phyloP scores from a whole-genome alignment of 1,139 yeast species.

The Yamadazyma taylorii region DNA sequence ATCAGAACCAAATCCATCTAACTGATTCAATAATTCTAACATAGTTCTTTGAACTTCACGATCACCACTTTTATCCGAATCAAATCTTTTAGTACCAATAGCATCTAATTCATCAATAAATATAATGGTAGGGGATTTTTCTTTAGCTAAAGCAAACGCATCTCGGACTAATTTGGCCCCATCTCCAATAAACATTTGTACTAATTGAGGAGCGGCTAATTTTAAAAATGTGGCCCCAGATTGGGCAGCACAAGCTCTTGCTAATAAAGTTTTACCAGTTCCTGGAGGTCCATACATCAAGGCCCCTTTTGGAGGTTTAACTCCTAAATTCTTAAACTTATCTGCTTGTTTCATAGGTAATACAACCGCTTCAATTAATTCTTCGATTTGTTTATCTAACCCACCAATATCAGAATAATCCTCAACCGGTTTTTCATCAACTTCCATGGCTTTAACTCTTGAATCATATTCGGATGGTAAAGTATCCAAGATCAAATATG shows the following conservation, averaged over 20 bases:
- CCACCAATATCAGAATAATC: constrained; percentile 98
- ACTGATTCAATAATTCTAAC: constrained; percentile 94
- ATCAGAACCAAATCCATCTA: constrained; percentile 98
- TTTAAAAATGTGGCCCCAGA: constrained; percentile 97
- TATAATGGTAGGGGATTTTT: constrained; percentile 96
- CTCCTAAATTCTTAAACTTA: constrained; percentile 87
- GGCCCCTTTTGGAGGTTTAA: constrained; percentile 98
- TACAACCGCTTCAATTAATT: constrained; percentile 95
- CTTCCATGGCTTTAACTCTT: constrained; percentile 98
- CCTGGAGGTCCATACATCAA: constrained; percentile 99
- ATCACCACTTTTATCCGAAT: constrained; percentile 96
- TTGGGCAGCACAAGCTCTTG: constrained; percentile 99
- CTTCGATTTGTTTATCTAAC: constrained; percentile 95
- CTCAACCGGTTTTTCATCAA: constrained; percentile 96
- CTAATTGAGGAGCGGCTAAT: constrained; percentile 97
- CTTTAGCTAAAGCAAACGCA: constrained; percentile 98
- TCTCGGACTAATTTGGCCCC: constrained; percentile 98
- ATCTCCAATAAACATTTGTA: constrained; percentile 99
- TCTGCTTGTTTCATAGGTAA: constrained; percentile 98
- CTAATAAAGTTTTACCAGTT: constrained; percentile 94
- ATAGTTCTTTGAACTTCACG: constrained; percentile 98
- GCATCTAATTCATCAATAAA: constrained; percentile 98
- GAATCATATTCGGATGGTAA: constrained; percentile 97
- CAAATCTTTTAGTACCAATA: constrained; percentile 97
- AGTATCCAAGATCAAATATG: constrained; percentile 89